Conservation (phyloP, 2,329 filamentous ascomycete genomes). For the Capronia americana region DNA sequence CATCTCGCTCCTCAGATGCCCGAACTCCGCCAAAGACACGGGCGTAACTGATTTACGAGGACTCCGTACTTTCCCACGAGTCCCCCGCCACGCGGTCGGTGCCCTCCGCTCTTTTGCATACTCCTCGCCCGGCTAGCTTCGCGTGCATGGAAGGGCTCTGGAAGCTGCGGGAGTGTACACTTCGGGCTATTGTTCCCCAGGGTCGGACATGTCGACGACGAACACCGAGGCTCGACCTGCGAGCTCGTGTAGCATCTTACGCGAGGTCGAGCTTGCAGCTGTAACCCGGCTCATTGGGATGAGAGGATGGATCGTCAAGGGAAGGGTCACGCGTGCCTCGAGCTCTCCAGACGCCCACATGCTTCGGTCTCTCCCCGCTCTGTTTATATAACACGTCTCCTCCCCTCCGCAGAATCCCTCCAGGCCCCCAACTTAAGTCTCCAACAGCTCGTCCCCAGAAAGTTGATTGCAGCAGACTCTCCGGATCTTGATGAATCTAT, state of each 20-base stretch:
- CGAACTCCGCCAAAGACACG: not conserved
- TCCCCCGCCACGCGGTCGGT: not conserved
- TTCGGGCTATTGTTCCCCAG: conserved; percentile 7
- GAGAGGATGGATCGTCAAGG: conserved; percentile 11
- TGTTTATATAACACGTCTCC: conserved; percentile 26
- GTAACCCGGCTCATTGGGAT: conserved; percentile 7
- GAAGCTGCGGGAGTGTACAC: not conserved
- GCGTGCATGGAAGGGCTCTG: not conserved
- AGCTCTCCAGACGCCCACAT: conserved; percentile 22
- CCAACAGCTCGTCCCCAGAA: conserved; percentile 8
- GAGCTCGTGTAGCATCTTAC: conserved; percentile 2
- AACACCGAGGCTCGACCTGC: not conserved
- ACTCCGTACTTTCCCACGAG: not conserved
- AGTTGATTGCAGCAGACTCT: conserved; percentile 5
- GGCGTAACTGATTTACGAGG: not conserved
- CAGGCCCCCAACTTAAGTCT: conserved; percentile 22
- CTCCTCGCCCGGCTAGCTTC: not conserved
- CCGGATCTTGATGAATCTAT: conserved; percentile 14
- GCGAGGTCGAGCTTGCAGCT: not conserved
- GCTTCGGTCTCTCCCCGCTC: conserved; percentile 24
- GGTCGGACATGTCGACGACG: conserved; percentile 2
- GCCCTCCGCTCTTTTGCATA: not conserved
- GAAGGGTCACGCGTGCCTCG: conserved; percentile 19
- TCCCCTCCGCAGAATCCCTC: conserved; percentile 30
- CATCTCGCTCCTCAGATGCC: not conserved